Conservation (phyloP, 1,284 basidiomycete species). For the Meripilus lineatus region DNA sequence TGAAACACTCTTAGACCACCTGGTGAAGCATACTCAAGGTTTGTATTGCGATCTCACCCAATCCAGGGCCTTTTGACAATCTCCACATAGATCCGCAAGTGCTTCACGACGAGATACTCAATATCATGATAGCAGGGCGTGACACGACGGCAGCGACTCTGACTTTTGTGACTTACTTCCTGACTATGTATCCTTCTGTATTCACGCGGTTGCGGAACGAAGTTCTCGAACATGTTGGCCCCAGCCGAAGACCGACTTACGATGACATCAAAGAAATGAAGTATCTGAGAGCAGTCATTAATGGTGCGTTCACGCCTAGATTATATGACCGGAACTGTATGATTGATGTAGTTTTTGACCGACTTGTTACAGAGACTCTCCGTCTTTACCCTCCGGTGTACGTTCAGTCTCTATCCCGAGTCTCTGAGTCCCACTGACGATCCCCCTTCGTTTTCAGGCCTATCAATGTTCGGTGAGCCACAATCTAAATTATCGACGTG, state of each 20-base stretch:
- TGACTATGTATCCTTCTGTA: slow-evolving; percentile 26
- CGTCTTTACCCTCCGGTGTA: slow-evolving; percentile 28
- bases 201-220: slow-evolving; percentile 23
- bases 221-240: slow-evolving; percentile 17
- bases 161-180: slow-evolving; percentile 26
- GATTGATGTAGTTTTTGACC: background rate
- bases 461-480: slow-evolving; percentile 40
- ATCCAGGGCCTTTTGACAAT: background rate
- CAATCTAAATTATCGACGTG: too few species aligned
- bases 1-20: slow-evolving; percentile 36
- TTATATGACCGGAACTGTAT: background rate
- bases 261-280: slow-evolving; percentile 26
- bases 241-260: slow-evolving; percentile 19
- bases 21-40: slow-evolving; percentile 17
- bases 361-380: slow-evolving; percentile 20
- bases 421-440: background rate
- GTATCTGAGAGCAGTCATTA: slow-evolving; percentile 30
- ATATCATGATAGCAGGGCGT: slow-evolving; percentile 15
- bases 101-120: slow-evolving; percentile 18
- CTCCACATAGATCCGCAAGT: slow-evolving; percentile 13
- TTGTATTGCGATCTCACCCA: background rate
- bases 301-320: slow-evolving; percentile 18
- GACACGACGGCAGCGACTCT: slow-evolving; percentile 24
- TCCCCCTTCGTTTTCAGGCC: slow-evolving; percentile 30
- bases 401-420: slow-evolving; percentile 6